These are phyloP conservation scores for Plantago coronopus DNA, from an alignment of 305 asterid species.

Conservation along the genomic window DNA sequence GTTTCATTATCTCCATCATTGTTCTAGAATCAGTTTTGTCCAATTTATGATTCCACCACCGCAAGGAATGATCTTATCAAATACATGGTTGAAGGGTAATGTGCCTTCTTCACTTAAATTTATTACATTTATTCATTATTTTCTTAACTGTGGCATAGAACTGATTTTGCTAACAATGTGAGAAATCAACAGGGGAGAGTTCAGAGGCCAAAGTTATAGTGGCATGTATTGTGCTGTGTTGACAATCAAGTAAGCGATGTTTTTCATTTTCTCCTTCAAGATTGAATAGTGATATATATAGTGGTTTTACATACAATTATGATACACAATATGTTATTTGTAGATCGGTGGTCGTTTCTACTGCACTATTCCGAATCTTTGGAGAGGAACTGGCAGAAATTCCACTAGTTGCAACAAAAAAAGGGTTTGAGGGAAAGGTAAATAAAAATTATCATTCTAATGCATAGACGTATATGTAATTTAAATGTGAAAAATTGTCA, in stretches of 20 bases:
- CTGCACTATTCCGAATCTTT: constrained; percentile 43
- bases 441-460: not conserved
- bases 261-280: not conserved
- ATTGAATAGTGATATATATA: constrained; percentile 4
- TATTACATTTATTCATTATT: not conserved
- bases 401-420: constrained; percentile 51
- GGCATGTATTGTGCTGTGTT: constrained; percentile 47
- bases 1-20: not conserved
- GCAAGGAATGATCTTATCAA: constrained; percentile 43
- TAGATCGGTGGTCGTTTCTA: constrained; percentile 46
- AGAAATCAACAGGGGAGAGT: constrained; percentile 24
- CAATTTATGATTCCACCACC: constrained; percentile 38
- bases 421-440: constrained; percentile 42
- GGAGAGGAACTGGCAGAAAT: constrained; percentile 53
- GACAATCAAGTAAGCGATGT: constrained; percentile 35
- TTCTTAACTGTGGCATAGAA: not conserved
- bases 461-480: not conserved
- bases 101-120: not conserved
- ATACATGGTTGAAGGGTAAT: constrained; percentile 48
- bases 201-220: constrained; percentile 38
- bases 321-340: not conserved
- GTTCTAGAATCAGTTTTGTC: constrained; percentile 46
- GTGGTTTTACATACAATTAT: constrained; percentile 1
- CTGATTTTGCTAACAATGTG: constrained; percentile 1
- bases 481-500: not conserved